Evolutionary conservation across 2,329 filamentous ascomycete species (phyloP).

Genomic region (Fusarium tuaranense): DNA sequence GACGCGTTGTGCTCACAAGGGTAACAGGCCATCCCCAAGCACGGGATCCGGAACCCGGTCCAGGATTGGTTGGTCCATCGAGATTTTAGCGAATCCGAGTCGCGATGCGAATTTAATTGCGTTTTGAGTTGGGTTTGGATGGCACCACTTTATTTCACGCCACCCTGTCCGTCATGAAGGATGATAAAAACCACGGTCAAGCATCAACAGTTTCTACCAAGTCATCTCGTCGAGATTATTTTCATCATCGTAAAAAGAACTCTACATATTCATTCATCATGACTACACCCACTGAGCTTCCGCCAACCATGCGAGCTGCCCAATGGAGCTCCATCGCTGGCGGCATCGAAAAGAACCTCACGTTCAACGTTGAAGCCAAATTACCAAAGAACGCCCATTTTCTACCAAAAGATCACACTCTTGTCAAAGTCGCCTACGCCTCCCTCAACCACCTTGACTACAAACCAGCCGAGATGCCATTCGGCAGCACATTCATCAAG

Average conservation of each 20-base stretch:
- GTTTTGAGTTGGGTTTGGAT: constrained; percentile 4
- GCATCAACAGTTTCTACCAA: too few species aligned
- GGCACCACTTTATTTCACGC: constrained; percentile 12
- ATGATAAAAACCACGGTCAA: background rate
- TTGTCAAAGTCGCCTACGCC: constrained; percentile 33
- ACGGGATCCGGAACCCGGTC: background rate
- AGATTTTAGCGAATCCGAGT: background rate
- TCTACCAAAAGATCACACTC: constrained; percentile 9
- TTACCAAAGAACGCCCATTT: constrained; percentile 9
- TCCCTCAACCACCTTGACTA: constrained; percentile 40
- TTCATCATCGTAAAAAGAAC: background rate
- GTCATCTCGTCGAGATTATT: background rate
- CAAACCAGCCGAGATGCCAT: constrained; percentile 33
- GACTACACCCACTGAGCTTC: constrained; percentile 16
- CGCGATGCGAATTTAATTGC: background rate
- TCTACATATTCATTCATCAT: constrained; percentile 9
- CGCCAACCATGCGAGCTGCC: constrained; percentile 27
- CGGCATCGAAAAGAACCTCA: constrained; percentile 35
- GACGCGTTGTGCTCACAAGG: background rate
- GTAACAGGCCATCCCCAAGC: background rate
- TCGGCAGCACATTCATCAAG: constrained; percentile 6
- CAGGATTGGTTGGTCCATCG: constrained; percentile 4
- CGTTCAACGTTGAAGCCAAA: background rate
- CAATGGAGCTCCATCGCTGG: constrained; percentile 33
- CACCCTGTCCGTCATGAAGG: background rate